phyloP scores from a whole-genome alignment of 2,329 filamentous ascomycete genomes.

The Alternaria solani region DNA sequence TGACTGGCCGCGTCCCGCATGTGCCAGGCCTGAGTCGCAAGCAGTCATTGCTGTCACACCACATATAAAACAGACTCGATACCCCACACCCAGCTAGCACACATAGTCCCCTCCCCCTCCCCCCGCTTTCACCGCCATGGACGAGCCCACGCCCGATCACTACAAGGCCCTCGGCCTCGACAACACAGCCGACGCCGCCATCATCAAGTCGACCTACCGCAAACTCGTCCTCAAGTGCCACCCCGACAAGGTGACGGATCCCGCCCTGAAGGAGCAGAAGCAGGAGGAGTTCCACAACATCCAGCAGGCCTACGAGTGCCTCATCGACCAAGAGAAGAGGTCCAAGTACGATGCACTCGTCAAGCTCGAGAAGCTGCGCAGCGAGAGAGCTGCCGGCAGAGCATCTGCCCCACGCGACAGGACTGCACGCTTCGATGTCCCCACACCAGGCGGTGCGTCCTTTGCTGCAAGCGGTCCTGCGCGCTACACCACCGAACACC shows the following conservation, averaged over 20 bases:
- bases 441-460: conserved; percentile 39
- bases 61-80: conserved; percentile 18
- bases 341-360: conserved; percentile 80
- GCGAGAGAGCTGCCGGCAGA: conserved; percentile 59
- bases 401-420: conserved; percentile 37
- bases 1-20: conserved; percentile 8
- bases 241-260: conserved; percentile 88
- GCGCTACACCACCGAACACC: conserved; percentile 46
- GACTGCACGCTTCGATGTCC: conserved; percentile 46
- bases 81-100: conserved; percentile 12
- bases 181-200: conserved; percentile 72
- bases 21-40: conserved; percentile 21
- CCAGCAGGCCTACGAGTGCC: conserved; percentile 89
- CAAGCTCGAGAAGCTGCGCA: conserved; percentile 70
- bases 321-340: conserved; percentile 78
- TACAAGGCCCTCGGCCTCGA: conserved; percentile 79
- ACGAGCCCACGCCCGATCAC: conserved; percentile 70
- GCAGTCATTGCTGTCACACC: conserved; percentile 17
- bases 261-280: conserved; percentile 76
- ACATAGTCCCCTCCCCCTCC: conserved; percentile 7
- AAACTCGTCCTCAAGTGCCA: conserved; percentile 90
- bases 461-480: conserved; percentile 25
- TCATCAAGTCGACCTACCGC: conserved; percentile 81
- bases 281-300: conserved; percentile 90
- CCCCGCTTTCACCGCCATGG: conserved; percentile 55